Percentiles rank a stretch among this genome's conserved stretches.
Conservation (phyloP, 1,284 basidiomycete species). For the Xanthoconium separans region DNA sequence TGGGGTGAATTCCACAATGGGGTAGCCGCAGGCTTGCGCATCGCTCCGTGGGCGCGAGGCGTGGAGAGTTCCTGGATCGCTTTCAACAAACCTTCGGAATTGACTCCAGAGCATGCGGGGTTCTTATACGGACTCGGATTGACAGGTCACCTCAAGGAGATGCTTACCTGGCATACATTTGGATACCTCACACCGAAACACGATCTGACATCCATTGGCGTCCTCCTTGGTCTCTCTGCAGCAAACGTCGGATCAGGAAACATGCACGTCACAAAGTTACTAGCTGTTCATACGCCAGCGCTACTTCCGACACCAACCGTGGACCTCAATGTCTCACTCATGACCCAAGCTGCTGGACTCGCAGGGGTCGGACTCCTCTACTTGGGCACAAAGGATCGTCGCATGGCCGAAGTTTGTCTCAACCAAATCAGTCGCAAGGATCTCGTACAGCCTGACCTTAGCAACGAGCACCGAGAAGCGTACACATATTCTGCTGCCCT, state of each 20-base stretch:
- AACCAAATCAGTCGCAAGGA: conserved; percentile 80
- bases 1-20: conserved; percentile 99
- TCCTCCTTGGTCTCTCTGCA: conserved; percentile 88
- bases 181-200: conserved; percentile 94
- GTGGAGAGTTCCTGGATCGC: conserved; percentile 93
- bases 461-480: conserved; percentile 84
- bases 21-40: conserved; percentile 86
- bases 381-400: conserved; percentile 82
- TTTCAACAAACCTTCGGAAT: conserved; percentile 85
- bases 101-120: conserved; percentile 91
- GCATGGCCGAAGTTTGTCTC: conserved; percentile 91
- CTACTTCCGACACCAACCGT: conserved; percentile 85
- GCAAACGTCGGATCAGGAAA: conserved; percentile 91
- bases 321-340: conserved; percentile 86
- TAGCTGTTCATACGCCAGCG: conserved; percentile 92
- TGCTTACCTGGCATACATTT: conserved; percentile 89
- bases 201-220: conserved; percentile 90
- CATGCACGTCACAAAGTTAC: conserved; percentile 82
- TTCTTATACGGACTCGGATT: conserved; percentile 93
- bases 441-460: conserved; percentile 77
- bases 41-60: conserved; percentile 72
- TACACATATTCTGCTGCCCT: conserved; percentile 90
- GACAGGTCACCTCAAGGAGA: conserved; percentile 83
- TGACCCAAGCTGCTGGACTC: conserved; percentile 89
- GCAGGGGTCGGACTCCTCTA: conserved; percentile 90